phyloP scores from a whole-genome alignment of 352 stramenopile species.

The Globisporangium recalcitrans region DNA sequence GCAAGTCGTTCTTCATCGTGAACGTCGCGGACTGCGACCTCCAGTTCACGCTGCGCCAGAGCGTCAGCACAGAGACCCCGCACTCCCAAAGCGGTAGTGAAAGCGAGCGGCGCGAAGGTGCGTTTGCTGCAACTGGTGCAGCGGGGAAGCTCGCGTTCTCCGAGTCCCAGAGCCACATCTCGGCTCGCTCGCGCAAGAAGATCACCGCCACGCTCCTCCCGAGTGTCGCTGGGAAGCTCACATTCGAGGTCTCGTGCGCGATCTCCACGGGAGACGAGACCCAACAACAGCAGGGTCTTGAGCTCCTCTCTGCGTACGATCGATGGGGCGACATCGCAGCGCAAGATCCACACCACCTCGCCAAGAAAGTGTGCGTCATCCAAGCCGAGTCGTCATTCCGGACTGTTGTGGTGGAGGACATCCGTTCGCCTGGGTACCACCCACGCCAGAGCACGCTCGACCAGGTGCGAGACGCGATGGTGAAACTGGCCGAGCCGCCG shows the following conservation, averaged over 20 bases:
- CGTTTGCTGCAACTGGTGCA: not conserved
- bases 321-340: conserved; percentile 14
- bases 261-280: conserved; percentile 20
- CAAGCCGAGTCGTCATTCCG: conserved; percentile 81
- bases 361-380: conserved; percentile 32
- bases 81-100: not conserved
- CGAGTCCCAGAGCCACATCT: conserved; percentile 53
- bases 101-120: not conserved
- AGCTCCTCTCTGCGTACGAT: conserved; percentile 19
- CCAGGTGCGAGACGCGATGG: conserved; percentile 28
- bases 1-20: conserved; percentile 57
- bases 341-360: not conserved
- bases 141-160: conserved; percentile 47
- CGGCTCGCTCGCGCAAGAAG: conserved; percentile 69
- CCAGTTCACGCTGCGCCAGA: conserved; percentile 39
- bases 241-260: conserved; percentile 64
- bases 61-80: conserved; percentile 15
- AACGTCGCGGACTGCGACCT: conserved; percentile 83
- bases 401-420: conserved; percentile 79
- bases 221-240: conserved; percentile 52
- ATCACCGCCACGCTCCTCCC: conserved; percentile 79
- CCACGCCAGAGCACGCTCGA: conserved; percentile 31
- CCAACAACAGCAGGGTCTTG: not conserved
- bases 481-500: conserved; percentile 17
- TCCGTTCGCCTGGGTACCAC: conserved; percentile 64